These are phyloP conservation scores for Claviceps quebecensis DNA, from an alignment of 2,329 filamentous ascomycete genomes.

Conservation along the genomic window DNA sequence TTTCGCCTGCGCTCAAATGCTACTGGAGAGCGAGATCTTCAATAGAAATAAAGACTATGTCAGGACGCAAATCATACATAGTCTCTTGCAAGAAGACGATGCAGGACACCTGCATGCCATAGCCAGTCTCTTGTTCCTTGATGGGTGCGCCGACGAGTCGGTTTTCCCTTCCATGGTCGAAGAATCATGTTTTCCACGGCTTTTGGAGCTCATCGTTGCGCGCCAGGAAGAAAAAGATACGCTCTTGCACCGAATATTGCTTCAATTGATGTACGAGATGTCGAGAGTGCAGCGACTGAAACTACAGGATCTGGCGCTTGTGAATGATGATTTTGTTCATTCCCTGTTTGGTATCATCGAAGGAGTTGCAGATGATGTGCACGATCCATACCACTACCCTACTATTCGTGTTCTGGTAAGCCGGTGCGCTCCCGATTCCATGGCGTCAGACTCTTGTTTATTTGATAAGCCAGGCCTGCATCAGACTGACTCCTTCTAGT, in stretches of 20 bases:
- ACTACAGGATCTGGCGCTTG: constrained; percentile 60
- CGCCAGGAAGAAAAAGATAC: constrained; percentile 51
- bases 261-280: constrained; percentile 94
- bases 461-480: neutral
- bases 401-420: constrained; percentile 82
- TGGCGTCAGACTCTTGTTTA: neutral
- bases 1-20: constrained; percentile 62
- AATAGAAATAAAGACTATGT: constrained; percentile 67
- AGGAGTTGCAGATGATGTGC: constrained; percentile 67
- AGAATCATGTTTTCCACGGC: constrained; percentile 68
- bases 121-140: constrained; percentile 70
- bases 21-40: constrained; percentile 67
- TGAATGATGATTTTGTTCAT: constrained; percentile 67
- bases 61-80: constrained; percentile 82
- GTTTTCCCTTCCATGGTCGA: constrained; percentile 79
- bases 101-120: constrained; percentile 66
- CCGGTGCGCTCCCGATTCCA: constrained; percentile 7
- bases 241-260: constrained; percentile 61
- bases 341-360: constrained; percentile 83
- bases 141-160: constrained; percentile 64
- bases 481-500: constrained; percentile 31
- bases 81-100: constrained; percentile 75
- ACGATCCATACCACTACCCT: constrained; percentile 91
- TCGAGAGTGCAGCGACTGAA: constrained; percentile 75
- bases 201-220: constrained; percentile 67